A percentile compares a stretch with the other conserved stretches of the same genome.
phyloP scores from a whole-genome alignment of 352 stramenopile species.

The Blastocystis sp. region DNA sequence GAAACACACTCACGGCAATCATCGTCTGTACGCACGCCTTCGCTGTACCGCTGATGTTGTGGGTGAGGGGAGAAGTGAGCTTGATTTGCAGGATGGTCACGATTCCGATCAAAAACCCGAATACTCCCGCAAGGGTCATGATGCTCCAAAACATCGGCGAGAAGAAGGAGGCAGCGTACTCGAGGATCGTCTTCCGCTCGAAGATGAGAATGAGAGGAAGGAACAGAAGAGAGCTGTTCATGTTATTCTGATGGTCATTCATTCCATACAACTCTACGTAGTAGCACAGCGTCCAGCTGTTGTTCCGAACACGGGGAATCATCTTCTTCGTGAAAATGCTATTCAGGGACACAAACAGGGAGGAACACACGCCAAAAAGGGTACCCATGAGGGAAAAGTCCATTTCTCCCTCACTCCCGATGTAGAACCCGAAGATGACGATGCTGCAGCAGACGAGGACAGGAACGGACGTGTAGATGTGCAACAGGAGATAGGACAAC shows the following conservation, averaged over 20 bases:
- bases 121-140: constrained; percentile 79
- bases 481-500: constrained; percentile 76
- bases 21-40: constrained; percentile 79
- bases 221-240: constrained; percentile 80
- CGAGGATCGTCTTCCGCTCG: constrained; percentile 74
- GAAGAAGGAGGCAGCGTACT: constrained; percentile 69
- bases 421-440: constrained; percentile 80
- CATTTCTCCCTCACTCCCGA: constrained; percentile 78
- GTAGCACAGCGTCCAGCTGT: constrained; percentile 62
- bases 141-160: constrained; percentile 75
- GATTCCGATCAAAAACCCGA: constrained; percentile 83
- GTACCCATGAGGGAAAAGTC: constrained; percentile 79
- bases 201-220: constrained; percentile 78
- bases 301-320: constrained; percentile 74
- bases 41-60: constrained; percentile 83
- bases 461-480: constrained; percentile 74
- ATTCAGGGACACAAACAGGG: constrained; percentile 82
- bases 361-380: constrained; percentile 77
- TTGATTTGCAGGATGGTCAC: constrained; percentile 81
- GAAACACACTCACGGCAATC: constrained; percentile 80
- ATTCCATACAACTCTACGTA: background rate
- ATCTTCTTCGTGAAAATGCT: constrained; percentile 83
- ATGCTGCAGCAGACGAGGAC: constrained; percentile 76
- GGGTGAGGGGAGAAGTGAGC: constrained; percentile 78
- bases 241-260: constrained; percentile 75